Conservation (phyloP, 805 yeast species). For the Blastobotrys attinorum region DNA sequence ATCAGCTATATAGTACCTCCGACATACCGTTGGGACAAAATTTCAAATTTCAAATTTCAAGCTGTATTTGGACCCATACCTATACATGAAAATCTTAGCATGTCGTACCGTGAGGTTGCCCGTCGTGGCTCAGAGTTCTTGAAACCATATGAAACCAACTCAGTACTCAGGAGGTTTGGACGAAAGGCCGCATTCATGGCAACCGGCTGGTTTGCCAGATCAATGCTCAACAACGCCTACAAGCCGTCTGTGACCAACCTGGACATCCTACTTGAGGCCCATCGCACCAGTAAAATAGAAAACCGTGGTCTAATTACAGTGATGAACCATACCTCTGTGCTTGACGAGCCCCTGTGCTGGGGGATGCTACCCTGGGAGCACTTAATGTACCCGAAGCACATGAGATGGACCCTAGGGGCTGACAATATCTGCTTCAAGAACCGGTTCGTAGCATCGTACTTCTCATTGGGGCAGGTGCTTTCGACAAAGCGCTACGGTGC, state of each 20-base stretch:
- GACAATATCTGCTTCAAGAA: conserved; percentile 69
- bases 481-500: conserved; percentile 82
- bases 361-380: conserved; percentile 72
- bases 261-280: conserved; percentile 56
- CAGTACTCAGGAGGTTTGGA: conserved; percentile 54
- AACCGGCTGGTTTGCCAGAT: conserved; percentile 57
- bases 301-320: conserved; percentile 73
- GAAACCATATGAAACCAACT: conserved; percentile 49
- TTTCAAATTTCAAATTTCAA: no score
- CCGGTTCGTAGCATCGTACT: conserved; percentile 38
- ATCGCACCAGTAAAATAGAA: conserved; percentile 54
- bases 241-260: conserved; percentile 54
- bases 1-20: no score
- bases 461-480: conserved; percentile 82
- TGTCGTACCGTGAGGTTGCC: conserved; percentile 17
- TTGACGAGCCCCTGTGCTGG: conserved; percentile 90
- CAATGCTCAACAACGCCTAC: conserved; percentile 53
- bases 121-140: conserved; percentile 60
- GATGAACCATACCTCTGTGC: conserved; percentile 67
- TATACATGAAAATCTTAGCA: no score
- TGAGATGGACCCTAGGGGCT: conserved; percentile 95
- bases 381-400: conserved; percentile 51
- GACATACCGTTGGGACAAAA: no score
- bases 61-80: no score
- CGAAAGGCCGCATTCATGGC: conserved; percentile 63